These are phyloP conservation scores for Rhodotorula sp. DNA, from an alignment of 1,284 basidiomycete genomes.

Conservation along the genomic window DNA sequence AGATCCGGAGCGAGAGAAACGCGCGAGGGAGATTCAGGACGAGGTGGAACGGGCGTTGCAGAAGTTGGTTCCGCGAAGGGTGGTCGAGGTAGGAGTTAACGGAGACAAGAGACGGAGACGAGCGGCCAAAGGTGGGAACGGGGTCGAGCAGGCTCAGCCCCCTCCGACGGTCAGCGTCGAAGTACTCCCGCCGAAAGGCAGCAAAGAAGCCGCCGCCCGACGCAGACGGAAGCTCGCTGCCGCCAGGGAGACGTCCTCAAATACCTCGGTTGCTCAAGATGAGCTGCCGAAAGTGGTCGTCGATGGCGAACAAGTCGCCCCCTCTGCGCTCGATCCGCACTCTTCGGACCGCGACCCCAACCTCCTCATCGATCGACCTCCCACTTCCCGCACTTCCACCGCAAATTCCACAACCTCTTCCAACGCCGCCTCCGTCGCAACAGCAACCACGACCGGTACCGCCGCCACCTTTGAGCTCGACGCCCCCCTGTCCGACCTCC, in stretches of 20 bases:
- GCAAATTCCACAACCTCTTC: neutral
- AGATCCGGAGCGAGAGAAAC: conserved; percentile 10
- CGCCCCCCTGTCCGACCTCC: conserved; percentile 6
- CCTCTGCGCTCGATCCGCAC: neutral
- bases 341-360: neutral
- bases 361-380: neutral
- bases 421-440: neutral
- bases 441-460: neutral
- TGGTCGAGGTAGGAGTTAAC: neutral
- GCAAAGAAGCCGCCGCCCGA: neutral
- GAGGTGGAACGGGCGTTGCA: conserved; percentile 20
- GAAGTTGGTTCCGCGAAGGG: conserved; percentile 6
- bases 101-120: too few relatives aligned
- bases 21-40: conserved; percentile 3
- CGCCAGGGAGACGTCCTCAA: neutral
- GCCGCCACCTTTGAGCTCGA: conserved; percentile 3
- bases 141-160: neutral
- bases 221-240: too few relatives aligned
- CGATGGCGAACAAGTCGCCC: neutral
- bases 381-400: neutral
- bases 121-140: neutral
- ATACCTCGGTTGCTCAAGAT: neutral
- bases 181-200: conserved; percentile 6
- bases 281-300: neutral
- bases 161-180: conserved; percentile 11